A percentile compares a stretch with the other conserved stretches of the same genome.
Evolutionary conservation across 2,329 filamentous ascomycete genomes (phyloP).

Genomic region (Gliomastix tumulicola): DNA sequence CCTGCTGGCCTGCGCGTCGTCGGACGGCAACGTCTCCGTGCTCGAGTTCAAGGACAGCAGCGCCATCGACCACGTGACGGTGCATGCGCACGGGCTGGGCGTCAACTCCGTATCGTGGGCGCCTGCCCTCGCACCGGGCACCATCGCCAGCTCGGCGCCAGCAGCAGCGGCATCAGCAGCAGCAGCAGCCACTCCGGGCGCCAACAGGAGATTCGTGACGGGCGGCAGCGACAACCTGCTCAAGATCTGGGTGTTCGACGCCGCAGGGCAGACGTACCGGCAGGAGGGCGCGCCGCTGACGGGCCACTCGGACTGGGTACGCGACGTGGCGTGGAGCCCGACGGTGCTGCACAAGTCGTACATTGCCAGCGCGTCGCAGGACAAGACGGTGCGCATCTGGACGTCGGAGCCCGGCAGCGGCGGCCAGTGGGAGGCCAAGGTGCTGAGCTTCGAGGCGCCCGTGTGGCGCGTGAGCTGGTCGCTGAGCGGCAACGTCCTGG

Average conservation of each 20-base stretch:
- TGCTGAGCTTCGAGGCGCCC: conserved; percentile 79
- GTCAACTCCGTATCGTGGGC: conserved; percentile 97
- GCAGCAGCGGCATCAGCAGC: too few relatives aligned
- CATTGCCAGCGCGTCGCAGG: conserved; percentile 91
- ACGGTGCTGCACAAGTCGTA: conserved; percentile 94
- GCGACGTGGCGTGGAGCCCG: conserved; percentile 94
- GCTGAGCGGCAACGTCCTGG: conserved; percentile 90
- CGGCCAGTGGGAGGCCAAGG: conserved; percentile 77
- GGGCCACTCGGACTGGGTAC: conserved; percentile 93
- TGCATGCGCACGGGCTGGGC: conserved; percentile 86
- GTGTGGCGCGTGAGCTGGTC: conserved; percentile 98
- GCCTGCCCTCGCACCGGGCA: conserved; percentile 75
- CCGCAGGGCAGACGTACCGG: conserved; percentile 53
- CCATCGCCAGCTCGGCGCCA: conserved; percentile 68
- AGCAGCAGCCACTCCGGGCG: too few relatives aligned
- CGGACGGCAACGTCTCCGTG: conserved; percentile 87
- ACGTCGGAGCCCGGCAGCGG: conserved; percentile 60
- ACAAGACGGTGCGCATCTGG: conserved; percentile 98
- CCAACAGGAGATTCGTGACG: conserved; percentile 80
- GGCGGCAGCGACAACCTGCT: conserved; percentile 90
- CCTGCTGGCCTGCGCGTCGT: conserved; percentile 87
- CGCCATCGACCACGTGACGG: conserved; percentile 81
- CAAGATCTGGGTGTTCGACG: conserved; percentile 85
- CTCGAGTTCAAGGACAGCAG: conserved; percentile 98
- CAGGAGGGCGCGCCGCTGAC: conserved; percentile 57